A percentile compares a stretch with the other conserved stretches of the same genome.
Conservation (phyloP, 1,139 yeast genomes). For the Zygoascus meyerae region DNA sequence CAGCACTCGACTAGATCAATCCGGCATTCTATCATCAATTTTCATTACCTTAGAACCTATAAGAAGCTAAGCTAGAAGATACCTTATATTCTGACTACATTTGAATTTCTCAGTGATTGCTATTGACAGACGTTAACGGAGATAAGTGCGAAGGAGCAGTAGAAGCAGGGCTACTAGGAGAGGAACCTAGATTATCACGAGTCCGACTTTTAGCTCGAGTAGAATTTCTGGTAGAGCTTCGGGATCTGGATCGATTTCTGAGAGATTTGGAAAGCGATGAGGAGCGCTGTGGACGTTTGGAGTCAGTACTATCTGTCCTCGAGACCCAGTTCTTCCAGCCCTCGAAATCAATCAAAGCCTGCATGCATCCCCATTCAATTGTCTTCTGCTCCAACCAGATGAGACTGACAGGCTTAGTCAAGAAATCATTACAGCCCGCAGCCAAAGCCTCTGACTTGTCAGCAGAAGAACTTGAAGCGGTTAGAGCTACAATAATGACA, state of each 20-base stretch:
- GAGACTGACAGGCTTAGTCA: constrained; percentile 94
- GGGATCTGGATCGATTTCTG: constrained; percentile 5
- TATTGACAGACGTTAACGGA: constrained; percentile 2
- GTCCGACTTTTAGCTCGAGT: neutral
- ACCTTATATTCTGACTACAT: no score
- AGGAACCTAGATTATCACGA: neutral
- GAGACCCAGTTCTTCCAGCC: constrained; percentile 88
- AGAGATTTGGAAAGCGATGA: constrained; percentile 1
- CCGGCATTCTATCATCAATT: no score
- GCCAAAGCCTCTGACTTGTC: constrained; percentile 88
- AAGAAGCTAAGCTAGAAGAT: no score
- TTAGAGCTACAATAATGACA: constrained; percentile 90
- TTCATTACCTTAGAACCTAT: no score
- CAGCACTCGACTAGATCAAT: no score
- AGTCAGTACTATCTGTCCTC: neutral
- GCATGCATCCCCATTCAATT: constrained; percentile 93
- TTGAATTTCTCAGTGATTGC: no score
- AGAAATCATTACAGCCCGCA: constrained; percentile 94
- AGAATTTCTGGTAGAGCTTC: neutral
- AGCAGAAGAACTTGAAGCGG: constrained; percentile 84
- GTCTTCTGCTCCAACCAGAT: constrained; percentile 93
- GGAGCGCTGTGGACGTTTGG: neutral
- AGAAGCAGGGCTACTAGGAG: neutral
- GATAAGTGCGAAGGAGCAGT: neutral
- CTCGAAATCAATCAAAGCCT: constrained; percentile 91